Base-by-base conservation (phyloP, 1,284 basidiomycete species). In the Marasmius fiardii region DNA sequence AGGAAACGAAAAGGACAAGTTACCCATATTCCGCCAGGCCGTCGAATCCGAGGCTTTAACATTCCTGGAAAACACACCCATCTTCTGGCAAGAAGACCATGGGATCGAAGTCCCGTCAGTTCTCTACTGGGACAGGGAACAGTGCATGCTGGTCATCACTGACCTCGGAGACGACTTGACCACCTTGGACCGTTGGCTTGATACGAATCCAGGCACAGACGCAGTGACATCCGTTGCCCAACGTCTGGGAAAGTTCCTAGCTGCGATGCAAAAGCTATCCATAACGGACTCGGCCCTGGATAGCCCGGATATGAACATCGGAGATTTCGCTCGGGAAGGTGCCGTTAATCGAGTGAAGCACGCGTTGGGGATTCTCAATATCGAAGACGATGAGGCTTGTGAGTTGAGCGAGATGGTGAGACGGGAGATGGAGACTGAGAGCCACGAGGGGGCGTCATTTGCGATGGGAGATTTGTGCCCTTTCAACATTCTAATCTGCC, bases 11-110 rank as follows among this genome's bases (percentile, higher is more conserved):
- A n/a, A n/a, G n/a, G n/a, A n/a, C n/a, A n/a, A n/a, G n/a, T n/a
- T n/a, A n/a, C n/a, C n/a, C n/a, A n/a, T n/a, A n/a, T 55, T 34
- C 31, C 53, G 53, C 16, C 53, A 50, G 26, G 47, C 50, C 8
- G 45, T 37, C 8, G 31, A 50, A 8, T 14, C 11, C 23, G 20
- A 23, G 16, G 45, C 45, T 39, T 21, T 55, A 7, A 18, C 39
- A 10, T 24, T 37, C 23, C 43, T 35, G 8, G 28, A 16, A 41
- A 23, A 3, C 7, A 23, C 37, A 24, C 28, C 14, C 3, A 10
- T 23, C 33, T n/a, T 18, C 23, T 34, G 45, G 35, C 18, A 24
- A 45, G 4, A n/a, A n/a, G 7, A 7, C 3, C 2, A 21, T 5
- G 3, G 28, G 8, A 34, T 55, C 18, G 18, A n/a, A n/a, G 20